Evolutionary conservation across 2,329 filamentous ascomycete genomes (phyloP).

Genomic region (Nemania sp.): DNA sequence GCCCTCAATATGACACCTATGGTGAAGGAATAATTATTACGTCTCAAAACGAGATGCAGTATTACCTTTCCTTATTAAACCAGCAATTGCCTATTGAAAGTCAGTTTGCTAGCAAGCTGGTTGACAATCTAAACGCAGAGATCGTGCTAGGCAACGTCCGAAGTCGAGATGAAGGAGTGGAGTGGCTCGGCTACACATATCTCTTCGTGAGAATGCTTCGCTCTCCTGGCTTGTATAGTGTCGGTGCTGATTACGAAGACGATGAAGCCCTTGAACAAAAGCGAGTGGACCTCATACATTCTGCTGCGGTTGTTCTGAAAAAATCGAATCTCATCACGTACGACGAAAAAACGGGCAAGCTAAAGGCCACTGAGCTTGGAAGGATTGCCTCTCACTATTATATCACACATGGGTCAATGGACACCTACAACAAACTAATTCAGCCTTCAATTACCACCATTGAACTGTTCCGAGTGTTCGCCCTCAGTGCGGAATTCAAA

Average conservation of each 20-base stretch:
- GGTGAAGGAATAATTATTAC: conserved; percentile 99
- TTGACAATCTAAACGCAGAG: conserved; percentile 96
- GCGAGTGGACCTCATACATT: conserved; percentile 96
- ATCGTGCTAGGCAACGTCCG: conserved; percentile 94
- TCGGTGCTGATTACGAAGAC: conserved; percentile 94
- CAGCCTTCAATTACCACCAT: conserved; percentile 93
- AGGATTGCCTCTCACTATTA: conserved; percentile 98
- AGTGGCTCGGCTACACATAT: conserved; percentile 99
- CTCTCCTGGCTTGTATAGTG: conserved; percentile 93
- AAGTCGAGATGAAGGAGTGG: conserved; percentile 93
- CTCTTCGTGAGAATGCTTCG: conserved; percentile 97
- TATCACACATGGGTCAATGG: conserved; percentile 95
- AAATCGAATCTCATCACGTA: conserved; percentile 93
- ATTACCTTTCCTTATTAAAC: conserved; percentile 95
- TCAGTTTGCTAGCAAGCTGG: conserved; percentile 91
- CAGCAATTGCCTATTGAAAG: conserved; percentile 98
- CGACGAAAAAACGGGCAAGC: conserved; percentile 88
- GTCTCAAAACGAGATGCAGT: conserved; percentile 92
- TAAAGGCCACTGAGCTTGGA: conserved; percentile 93
- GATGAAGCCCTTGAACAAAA: conserved; percentile 94
- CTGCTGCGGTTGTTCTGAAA: conserved; percentile 87
- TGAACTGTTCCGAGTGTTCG: conserved; percentile 95
- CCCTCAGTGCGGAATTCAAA: conserved; percentile 97
- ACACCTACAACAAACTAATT: conserved; percentile 95
- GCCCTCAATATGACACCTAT: conserved; percentile 96